Evolutionary conservation across 805 yeast genomes (phyloP).

Genomic region (Crinitomyces ghanaensis): DNA sequence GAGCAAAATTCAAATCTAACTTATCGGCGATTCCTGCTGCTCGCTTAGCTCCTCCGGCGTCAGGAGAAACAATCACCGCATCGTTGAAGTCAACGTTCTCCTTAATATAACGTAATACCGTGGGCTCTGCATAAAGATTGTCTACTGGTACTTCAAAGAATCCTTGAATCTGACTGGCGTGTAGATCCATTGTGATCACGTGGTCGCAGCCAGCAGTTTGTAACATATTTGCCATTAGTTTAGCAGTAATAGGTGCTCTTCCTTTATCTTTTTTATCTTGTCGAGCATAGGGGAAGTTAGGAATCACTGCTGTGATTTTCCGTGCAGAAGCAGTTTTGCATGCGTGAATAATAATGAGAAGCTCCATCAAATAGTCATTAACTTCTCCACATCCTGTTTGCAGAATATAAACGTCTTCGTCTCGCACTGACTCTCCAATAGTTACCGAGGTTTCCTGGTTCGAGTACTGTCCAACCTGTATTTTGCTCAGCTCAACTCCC

Average conservation of each 20-base stretch:
- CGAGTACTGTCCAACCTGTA: conserved; percentile 75
- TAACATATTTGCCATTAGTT: conserved; percentile 79
- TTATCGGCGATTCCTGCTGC: conserved; percentile 92
- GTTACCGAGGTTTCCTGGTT: conserved; percentile 84
- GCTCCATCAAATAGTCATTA: conserved; percentile 79
- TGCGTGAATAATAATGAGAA: conserved; percentile 83
- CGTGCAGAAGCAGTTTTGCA: conserved; percentile 94
- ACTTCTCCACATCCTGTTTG: conserved; percentile 82
- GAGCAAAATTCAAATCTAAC: conserved; percentile 83
- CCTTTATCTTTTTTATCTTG: conserved; percentile 95
- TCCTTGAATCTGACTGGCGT: conserved; percentile 97
- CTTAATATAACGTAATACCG: conserved; percentile 69
- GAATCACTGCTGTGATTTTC: conserved; percentile 86
- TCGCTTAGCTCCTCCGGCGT: conserved; percentile 98
- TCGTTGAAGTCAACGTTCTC: conserved; percentile 45
- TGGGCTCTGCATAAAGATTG: conserved; percentile 90
- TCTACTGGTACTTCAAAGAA: conserved; percentile 93
- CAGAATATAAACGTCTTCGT: conserved; percentile 75
- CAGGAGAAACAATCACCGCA: conserved; percentile 85
- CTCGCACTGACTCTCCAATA: conserved; percentile 79
- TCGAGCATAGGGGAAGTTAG: conserved; percentile 93
- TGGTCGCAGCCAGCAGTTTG: conserved; percentile 94
- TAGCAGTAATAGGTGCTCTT: conserved; percentile 94
- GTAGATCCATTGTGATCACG: conserved; percentile 92
- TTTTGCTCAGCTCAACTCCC: conserved; percentile 56